These are phyloP conservation scores for Plasmodium billcollinsi DNA, from an alignment of 169 alveolate species.

Conservation along the genomic window DNA sequence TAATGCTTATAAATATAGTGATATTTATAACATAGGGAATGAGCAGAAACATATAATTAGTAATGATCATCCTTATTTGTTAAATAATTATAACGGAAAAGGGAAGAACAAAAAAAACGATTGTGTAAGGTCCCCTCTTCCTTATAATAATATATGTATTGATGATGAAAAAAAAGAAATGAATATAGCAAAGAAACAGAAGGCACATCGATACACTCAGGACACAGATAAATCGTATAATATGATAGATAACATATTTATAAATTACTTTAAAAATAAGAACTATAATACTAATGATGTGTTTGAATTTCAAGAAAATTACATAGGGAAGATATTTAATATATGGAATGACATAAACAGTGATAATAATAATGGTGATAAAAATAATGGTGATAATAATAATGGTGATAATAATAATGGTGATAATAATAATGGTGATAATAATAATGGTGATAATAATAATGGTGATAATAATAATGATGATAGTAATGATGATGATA, in stretches of 20 bases:
- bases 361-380: neutral
- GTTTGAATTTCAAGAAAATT: too few relatives aligned
- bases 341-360: neutral
- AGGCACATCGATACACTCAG: too few relatives aligned
- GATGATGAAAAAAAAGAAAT: too few relatives aligned
- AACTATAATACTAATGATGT: too few relatives aligned
- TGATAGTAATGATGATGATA: neutral
- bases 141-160: too few relatives aligned
- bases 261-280: too few relatives aligned
- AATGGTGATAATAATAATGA: neutral
- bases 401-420: neutral
- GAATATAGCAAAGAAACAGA: too few relatives aligned
- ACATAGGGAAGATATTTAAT: too few relatives aligned
- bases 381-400: neutral
- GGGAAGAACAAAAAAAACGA: neutral
- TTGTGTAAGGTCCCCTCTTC: neutral
- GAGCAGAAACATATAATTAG: neutral
- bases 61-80: neutral
- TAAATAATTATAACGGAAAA: neutral
- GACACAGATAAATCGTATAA: too few relatives aligned
- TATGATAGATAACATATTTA: too few relatives aligned
- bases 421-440: neutral
- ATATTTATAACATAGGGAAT: neutral
- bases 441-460: neutral
- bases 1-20: neutral